These are phyloP conservation scores for Secale cereale DNA, from an alignment of 176 grass and related monocot genomes.

Conservation along the genomic window DNA sequence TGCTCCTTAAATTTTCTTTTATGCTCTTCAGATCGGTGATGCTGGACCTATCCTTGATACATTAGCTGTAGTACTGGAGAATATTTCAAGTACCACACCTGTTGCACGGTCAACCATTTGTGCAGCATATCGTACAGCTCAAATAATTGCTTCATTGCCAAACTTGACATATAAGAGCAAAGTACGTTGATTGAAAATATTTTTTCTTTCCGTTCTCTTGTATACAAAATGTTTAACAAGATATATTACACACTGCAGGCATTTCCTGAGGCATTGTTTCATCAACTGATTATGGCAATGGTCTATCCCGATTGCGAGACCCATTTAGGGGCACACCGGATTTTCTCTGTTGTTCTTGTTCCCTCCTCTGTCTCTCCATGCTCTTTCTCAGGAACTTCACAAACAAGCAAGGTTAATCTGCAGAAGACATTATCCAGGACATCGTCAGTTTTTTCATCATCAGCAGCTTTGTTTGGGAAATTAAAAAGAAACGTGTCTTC, in stretches of 20 bases:
- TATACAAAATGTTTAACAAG: constrained; percentile 10
- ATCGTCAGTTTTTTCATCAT: constrained; percentile 95
- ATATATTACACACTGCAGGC: constrained; percentile 40
- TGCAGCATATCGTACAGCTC: constrained; percentile 79
- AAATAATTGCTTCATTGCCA: constrained; percentile 87
- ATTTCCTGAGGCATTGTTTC: constrained; percentile 94
- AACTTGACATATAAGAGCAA: constrained; percentile 77
- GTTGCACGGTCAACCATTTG: constrained; percentile 72
- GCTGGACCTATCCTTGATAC: constrained; percentile 92
- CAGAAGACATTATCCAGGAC: constrained; percentile 71
- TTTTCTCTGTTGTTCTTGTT: constrained; percentile 95
- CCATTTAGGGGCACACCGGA: constrained; percentile 72
- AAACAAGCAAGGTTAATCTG: constrained; percentile 42
- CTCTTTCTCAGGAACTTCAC: constrained; percentile 34
- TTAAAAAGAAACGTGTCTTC: constrained; percentile 73
- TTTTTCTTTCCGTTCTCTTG: constrained; percentile 1
- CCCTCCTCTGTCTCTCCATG: constrained; percentile 80
- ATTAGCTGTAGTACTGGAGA: constrained; percentile 84
- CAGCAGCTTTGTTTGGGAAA: constrained; percentile 93
- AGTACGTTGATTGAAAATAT: constrained; percentile 42
- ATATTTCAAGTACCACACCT: constrained; percentile 54
- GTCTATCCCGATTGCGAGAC: constrained; percentile 81
- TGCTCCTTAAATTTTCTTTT: constrained; percentile 11
- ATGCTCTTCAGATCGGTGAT: constrained; percentile 72
- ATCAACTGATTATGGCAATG: constrained; percentile 88